Conservation (phyloP, 2,329 filamentous ascomycete genomes). For the Hypoxylon sp. region DNA sequence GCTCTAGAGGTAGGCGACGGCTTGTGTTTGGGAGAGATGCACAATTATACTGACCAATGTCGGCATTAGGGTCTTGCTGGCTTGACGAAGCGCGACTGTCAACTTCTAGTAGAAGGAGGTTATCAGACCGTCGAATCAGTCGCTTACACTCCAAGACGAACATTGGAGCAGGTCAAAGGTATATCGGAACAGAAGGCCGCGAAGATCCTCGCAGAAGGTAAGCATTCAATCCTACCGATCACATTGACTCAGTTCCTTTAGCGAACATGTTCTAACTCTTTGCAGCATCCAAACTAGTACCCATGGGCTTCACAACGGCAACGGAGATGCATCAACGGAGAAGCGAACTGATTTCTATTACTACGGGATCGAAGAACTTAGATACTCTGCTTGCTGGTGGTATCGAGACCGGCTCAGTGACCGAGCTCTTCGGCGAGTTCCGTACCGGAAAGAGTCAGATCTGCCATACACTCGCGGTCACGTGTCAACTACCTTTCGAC, state of each 20-base stretch:
- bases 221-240: conserved; percentile 41
- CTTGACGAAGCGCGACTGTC: conserved; percentile 94
- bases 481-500: conserved; percentile 96
- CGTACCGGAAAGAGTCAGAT: conserved; percentile 98
- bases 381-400: conserved; percentile 95
- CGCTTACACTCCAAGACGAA: conserved; percentile 87
- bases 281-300: conserved; percentile 91
- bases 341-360: conserved; percentile 97
- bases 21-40: not conserved
- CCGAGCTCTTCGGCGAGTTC: conserved; percentile 98
- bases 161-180: conserved; percentile 95
- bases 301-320: conserved; percentile 98
- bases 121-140: conserved; percentile 97
- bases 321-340: conserved; percentile 99
- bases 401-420: conserved; percentile 96
- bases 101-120: conserved; percentile 90
- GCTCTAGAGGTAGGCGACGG: conserved; percentile 82
- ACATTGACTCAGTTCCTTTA: conserved; percentile 6
- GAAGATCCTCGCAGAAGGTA: conserved; percentile 92
- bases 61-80: conserved; percentile 84
- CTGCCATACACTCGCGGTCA: conserved; percentile 98
- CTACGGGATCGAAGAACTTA: conserved; percentile 96
- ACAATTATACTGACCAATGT: conserved; percentile 1
- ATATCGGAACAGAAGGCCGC: conserved; percentile 97
- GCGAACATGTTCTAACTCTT: conserved; percentile 36